These are phyloP conservation scores for Gaultheria prostrata DNA, from an alignment of 148 eudicot genomes.

Conservation along the genomic window DNA sequence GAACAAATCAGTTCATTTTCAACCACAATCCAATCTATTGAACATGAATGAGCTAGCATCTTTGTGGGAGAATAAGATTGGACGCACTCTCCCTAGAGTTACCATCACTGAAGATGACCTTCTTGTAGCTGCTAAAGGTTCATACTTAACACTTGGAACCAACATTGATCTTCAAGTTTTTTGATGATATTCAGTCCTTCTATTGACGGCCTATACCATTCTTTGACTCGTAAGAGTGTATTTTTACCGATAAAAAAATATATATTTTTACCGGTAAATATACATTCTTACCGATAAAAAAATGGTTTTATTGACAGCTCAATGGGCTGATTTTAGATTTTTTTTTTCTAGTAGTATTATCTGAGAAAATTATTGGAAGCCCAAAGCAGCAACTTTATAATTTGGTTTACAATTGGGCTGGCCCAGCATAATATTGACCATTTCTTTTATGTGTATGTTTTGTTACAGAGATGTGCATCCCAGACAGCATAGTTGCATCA, in stretches of 20 bases:
- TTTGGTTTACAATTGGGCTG: not conserved
- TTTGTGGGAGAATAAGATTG: conserved; percentile 48
- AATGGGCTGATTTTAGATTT: no score
- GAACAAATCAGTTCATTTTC: conserved; percentile 43
- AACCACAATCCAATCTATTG: conserved; percentile 34
- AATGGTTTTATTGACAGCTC: no score
- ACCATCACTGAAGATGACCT: conserved; percentile 34
- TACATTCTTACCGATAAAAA: no score
- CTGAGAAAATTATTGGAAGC: no score
- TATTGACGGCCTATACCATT: no score
- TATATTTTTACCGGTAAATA: no score
- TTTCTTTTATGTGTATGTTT: not conserved
- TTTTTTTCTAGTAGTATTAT: no score
- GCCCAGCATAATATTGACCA: not conserved
- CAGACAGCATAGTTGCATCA: conserved; percentile 8
- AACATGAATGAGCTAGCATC: conserved; percentile 49
- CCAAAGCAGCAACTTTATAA: no score
- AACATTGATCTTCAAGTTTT: not conserved
- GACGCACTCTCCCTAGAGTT: conserved; percentile 34
- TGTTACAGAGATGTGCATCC: conserved; percentile 12
- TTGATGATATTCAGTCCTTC: no score
- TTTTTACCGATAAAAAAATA: no score
- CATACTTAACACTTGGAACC: no score
- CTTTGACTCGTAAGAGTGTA: no score
- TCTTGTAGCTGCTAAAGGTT: conserved; percentile 36